Conservation (phyloP, 2,329 filamentous ascomycete species). For the Paramyrothecium sp. region DNA sequence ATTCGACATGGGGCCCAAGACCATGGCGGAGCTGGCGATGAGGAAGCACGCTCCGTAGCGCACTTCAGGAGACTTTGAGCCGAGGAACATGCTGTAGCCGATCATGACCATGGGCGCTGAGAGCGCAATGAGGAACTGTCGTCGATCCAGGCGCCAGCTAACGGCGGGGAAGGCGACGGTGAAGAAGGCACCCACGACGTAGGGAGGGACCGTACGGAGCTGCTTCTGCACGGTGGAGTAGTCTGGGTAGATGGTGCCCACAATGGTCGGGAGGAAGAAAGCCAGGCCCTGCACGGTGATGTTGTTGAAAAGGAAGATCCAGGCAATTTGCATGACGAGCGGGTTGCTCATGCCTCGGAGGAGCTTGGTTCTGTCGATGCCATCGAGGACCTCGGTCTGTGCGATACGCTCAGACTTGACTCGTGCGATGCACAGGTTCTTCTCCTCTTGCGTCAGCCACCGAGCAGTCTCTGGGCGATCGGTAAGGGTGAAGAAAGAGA, state of each 20-base stretch:
- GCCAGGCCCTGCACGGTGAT: conserved; percentile 71
- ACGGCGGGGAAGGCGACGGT: conserved; percentile 55
- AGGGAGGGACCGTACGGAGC: conserved; percentile 64
- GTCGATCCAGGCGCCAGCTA: conserved; percentile 53
- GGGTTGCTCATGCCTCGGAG: conserved; percentile 63
- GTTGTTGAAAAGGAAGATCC: conserved; percentile 64
- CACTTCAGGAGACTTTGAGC: conserved; percentile 39
- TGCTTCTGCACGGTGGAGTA: conserved; percentile 58
- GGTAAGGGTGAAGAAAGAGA: conserved; percentile 61
- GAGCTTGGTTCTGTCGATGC: conserved; percentile 58
- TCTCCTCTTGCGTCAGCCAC: conserved; percentile 65
- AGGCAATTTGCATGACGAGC: conserved; percentile 44
- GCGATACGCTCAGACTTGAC: conserved; percentile 58
- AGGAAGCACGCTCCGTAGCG: conserved; percentile 65
- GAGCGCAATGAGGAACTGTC: conserved; percentile 54
- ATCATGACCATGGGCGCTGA: conserved; percentile 57
- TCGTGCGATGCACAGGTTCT: conserved; percentile 59
- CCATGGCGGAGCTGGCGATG: conserved; percentile 58
- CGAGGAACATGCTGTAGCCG: conserved; percentile 65
- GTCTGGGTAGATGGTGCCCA: conserved; percentile 61
- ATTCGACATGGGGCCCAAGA: conserved; percentile 61
- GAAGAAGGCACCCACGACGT: conserved; percentile 61
- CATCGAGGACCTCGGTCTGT: conserved; percentile 55
- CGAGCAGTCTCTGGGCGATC: conserved; percentile 63
- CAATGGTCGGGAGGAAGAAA: conserved; percentile 72